A percentile compares a stretch with the other conserved stretches of the same genome.
phyloP scores from a whole-genome alignment of 495 filamentous ascomycete genomes.

The Parathielavia hyrcaniae region DNA sequence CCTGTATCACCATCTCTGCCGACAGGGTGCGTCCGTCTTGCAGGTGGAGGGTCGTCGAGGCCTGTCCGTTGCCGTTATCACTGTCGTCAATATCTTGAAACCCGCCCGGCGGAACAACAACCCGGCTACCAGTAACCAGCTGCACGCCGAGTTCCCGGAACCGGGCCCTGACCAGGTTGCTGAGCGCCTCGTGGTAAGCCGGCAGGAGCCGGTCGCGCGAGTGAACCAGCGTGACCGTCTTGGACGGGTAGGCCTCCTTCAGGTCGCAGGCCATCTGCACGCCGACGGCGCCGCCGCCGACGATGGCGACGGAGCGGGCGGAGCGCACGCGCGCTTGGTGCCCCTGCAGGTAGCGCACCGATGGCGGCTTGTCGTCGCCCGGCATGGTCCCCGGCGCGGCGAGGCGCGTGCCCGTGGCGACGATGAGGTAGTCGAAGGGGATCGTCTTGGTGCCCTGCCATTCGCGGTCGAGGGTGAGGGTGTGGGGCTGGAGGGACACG shows the following conservation, averaged over 20 bases:
- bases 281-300: constrained; percentile 57
- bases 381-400: constrained; percentile 43
- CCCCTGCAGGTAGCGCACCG: constrained; percentile 35
- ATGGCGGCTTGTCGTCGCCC: constrained; percentile 38
- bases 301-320: constrained; percentile 44
- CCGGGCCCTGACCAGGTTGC: constrained; percentile 39
- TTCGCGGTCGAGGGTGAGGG: constrained; percentile 41
- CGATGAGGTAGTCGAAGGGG: constrained; percentile 43
- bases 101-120: constrained; percentile 22
- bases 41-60: constrained; percentile 14
- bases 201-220: constrained; percentile 49
- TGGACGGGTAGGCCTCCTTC: constrained; percentile 51
- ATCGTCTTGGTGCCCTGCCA: constrained; percentile 42
- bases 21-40: constrained; percentile 11
- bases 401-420: constrained; percentile 46
- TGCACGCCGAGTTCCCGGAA: constrained; percentile 39
- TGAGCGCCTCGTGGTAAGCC: constrained; percentile 44
- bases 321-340: constrained; percentile 31
- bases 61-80: constrained; percentile 9
- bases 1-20: constrained; percentile 24
- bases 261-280: constrained; percentile 56
- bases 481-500: constrained; percentile 35
- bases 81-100: no score
- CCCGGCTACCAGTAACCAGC: constrained; percentile 15
- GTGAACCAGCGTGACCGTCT: constrained; percentile 52